phyloP scores from a whole-genome alignment of 169 alveolate species.

The Plasmodium berghei region DNA sequence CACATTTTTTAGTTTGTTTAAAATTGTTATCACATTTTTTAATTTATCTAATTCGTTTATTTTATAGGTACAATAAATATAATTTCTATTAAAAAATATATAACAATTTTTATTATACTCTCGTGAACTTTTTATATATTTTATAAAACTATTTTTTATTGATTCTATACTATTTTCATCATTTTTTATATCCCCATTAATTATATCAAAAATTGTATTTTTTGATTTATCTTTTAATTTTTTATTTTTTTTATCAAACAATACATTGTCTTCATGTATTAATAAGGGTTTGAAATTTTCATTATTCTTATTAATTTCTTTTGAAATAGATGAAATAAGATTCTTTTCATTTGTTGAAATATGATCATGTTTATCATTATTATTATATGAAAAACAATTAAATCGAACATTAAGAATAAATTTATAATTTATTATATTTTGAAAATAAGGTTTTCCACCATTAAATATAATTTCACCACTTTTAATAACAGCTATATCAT shows the following conservation, averaged over 20 bases:
- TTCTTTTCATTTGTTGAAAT: not conserved
- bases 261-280: not conserved
- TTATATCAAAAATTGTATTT: not conserved
- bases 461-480: constrained; percentile 50
- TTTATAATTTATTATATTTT: constrained; percentile 36
- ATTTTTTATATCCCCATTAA: not conserved
- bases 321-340: not conserved
- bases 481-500: constrained; percentile 63
- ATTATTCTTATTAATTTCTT: too few species aligned
- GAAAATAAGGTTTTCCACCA: constrained; percentile 27
- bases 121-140: constrained; percentile 29
- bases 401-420: constrained; percentile 41
- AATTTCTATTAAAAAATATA: constrained; percentile 40
- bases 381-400: not conserved
- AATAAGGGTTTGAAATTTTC: not conserved
- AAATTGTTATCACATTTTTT: constrained; percentile 14
- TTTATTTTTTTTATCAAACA: not conserved
- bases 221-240: not conserved
- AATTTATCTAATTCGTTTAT: constrained; percentile 37
- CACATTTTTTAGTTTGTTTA: constrained; percentile 8
- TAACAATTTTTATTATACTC: constrained; percentile 55
- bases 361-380: not conserved
- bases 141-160: constrained; percentile 18
- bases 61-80: constrained; percentile 63
- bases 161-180: not conserved